Percentiles rank a stretch among this genome's conserved stretches.
Conservation (phyloP, 2,329 filamentous ascomycete species). For the Didymella pinodella region DNA sequence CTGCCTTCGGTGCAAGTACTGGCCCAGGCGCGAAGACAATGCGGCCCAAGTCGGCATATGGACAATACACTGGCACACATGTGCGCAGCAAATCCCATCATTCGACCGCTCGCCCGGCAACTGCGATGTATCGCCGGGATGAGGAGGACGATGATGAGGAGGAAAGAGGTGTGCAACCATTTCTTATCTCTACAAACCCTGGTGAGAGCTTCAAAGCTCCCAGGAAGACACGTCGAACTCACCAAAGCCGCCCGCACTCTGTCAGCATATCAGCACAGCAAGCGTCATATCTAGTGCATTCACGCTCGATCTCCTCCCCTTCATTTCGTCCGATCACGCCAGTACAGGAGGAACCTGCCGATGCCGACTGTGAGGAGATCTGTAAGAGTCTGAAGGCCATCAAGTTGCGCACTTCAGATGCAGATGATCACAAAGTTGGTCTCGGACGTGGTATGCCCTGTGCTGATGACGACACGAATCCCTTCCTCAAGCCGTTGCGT, state of each 20-base stretch:
- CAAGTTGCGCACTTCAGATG: slow-evolving; percentile 33
- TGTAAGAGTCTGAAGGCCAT: slow-evolving; percentile 37
- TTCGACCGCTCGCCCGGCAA: slow-evolving; percentile 51
- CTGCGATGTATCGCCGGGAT: slow-evolving; percentile 53
- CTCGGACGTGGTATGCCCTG: slow-evolving; percentile 38
- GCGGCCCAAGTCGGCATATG: slow-evolving; percentile 60
- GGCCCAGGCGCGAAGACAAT: slow-evolving; percentile 61
- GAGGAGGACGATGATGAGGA: slow-evolving; percentile 52
- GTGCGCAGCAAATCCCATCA: slow-evolving; percentile 58
- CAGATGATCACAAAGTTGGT: slow-evolving; percentile 29
- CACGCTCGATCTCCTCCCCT: slow-evolving; percentile 39
- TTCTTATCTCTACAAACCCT: slow-evolving; percentile 51
- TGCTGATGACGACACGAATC: slow-evolving; percentile 38
- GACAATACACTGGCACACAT: slow-evolving; percentile 37
- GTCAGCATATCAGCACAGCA: slow-evolving; percentile 27
- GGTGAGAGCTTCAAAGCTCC: slow-evolving; percentile 40
- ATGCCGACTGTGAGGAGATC: slow-evolving; percentile 41
- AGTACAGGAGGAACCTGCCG: slow-evolving; percentile 40
- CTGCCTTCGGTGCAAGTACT: slow-evolving; percentile 60
- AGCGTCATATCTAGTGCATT: slow-evolving; percentile 24
- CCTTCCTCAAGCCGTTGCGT: slow-evolving; percentile 34
- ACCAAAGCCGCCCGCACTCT: slow-evolving; percentile 30
- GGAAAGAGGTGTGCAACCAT: slow-evolving; percentile 56
- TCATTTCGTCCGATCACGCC: slow-evolving; percentile 34
- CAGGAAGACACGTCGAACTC: slow-evolving; percentile 35